Base-by-base conservation (phyloP, 1,284 basidiomycete genomes). In the Pterulicium gracile region DNA sequence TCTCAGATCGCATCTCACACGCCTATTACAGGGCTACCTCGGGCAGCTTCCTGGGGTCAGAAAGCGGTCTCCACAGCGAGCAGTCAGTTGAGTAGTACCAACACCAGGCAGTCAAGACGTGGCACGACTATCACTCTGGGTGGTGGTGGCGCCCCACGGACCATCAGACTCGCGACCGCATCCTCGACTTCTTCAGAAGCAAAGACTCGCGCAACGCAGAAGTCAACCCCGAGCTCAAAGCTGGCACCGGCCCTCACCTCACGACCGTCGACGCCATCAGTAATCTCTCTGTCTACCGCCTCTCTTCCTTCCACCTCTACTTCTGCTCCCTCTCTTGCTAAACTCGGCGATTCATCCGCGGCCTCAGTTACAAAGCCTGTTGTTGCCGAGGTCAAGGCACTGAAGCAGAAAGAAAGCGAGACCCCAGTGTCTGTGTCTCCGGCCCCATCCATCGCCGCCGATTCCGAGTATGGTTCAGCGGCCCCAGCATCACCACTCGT, bases 11-110 rank as follows among this genome's bases (percentile, higher is more conserved):
- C 57, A 62, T 18, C 48, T 55, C 42, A 42, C 52, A 42, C 43
- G 48, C 43, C 46, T 57, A 60, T 58, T 66, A 55, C 62, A 54
- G 79, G 77, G 43, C 68, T 94, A 41, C 91, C 90, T 27, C 81
- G 86, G 47, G 79, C 81, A 7, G 88, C 91, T 10, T 82, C 85
- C 20, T 95, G 90, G 90, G 91, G 76, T 4, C 74, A 75, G 49
- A 78, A 79, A 60, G 64, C 61, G 44, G 49, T 53, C 4, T 34
- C 52, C 41, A 55, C 57, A 3, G 50, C 61, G 2, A 58, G 61
- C 24, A 61, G 57, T 32, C 24, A 51, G 21, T 45, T 52, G 36
- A 52, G 48, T 21, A 24, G 57, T 35, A 32, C 58, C 23, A 42
- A 52, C 23, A 54, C 55, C 22, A 47, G 62, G 36, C 51, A 60